Base-by-base conservation (phyloP, 306 rosid genomes). In the Quercus suber region DNA sequence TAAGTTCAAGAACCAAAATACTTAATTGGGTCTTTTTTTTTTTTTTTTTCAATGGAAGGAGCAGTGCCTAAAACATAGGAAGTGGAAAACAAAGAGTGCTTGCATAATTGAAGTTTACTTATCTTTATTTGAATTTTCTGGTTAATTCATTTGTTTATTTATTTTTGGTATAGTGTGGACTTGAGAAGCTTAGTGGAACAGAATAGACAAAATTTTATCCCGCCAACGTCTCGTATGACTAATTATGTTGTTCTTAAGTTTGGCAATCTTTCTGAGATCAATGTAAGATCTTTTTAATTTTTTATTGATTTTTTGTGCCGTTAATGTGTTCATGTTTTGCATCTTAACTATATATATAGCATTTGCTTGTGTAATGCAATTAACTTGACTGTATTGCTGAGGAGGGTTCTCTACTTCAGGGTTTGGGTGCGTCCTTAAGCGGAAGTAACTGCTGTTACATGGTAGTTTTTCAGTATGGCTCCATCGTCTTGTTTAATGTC, bases 391-490 rank as follows among this genome's bases (percentile, higher is more conserved):
- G 75, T 58, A 18, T 77, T 55, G 13, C 37, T 78, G 25, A 78
- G 71, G 55, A 28, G 8, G 6, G 6, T 64, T 64, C 78, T 87
- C 76, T 61, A 75, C 89, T 85, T 82, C 92, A 95, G 99, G 94
- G 80, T 79, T 35, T 76, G 52, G 87, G 90, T 67, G 81, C 85
- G 80, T 89, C 91, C 83, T 82, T 88, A 80, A 86, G 91, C 52
- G 98, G 96, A 84, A 90, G 91, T 79, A 88, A 78, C 78, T 87
- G 90, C 83, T 77, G 87, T 83, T 95, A 75, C 87, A 86, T 95
- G 98, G 96, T 95, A 76, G 98, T 95, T 82, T 95, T 95, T 81
- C 99, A 95, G 81, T 95, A 95, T 79, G 99, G 99, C 58, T 95
- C 98, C 63, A 93, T 93, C 51, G 96, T 93, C 75, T 79, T 95